Evolutionary conservation across 106 monocot species (phyloP).

Genomic region (Hemerocallis citrina): DNA sequence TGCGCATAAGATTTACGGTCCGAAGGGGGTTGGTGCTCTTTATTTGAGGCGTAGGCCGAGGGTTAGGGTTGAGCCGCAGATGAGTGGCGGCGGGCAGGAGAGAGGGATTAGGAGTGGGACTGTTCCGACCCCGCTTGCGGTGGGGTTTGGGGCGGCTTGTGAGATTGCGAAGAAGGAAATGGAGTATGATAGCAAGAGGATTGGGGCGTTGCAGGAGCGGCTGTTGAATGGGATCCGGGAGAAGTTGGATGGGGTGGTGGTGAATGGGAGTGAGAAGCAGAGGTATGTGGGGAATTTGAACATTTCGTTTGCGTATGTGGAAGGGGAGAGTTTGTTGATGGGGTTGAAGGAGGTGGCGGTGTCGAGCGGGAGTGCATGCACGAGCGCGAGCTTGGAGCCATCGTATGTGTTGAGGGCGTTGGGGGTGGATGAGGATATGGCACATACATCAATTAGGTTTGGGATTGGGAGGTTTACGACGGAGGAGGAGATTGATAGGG

Average conservation of each 20-base stretch:
- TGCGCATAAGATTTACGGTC: constrained; percentile 95
- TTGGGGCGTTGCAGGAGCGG: constrained; percentile 44
- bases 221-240: constrained; percentile 54
- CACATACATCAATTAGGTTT: constrained; percentile 88
- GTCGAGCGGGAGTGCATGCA: constrained; percentile 97
- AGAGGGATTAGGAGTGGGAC: constrained; percentile 92
- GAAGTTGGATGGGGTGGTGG: constrained; percentile 60
- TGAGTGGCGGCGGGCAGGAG: constrained; percentile 98
- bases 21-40: constrained; percentile 89
- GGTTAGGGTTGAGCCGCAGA: constrained; percentile 88
- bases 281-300: constrained; percentile 88
- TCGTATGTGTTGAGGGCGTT: constrained; percentile 87
- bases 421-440: constrained; percentile 98
- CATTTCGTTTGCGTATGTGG: constrained; percentile 81
- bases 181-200: constrained; percentile 59
- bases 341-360: constrained; percentile 96
- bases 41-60: constrained; percentile 79
- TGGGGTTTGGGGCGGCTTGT: constrained; percentile 84
- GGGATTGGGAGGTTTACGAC: constrained; percentile 93
- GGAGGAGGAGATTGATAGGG: constrained; percentile 72
- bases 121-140: constrained; percentile 78
- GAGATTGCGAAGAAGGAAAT: constrained; percentile 86
- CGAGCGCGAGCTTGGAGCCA: constrained; percentile 91
- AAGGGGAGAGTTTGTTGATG: constrained; percentile 95
- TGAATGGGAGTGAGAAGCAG: constrained; percentile 80